Conservation (phyloP, 192 early-diverging fungal genomes). For the Coemansia sp. region DNA sequence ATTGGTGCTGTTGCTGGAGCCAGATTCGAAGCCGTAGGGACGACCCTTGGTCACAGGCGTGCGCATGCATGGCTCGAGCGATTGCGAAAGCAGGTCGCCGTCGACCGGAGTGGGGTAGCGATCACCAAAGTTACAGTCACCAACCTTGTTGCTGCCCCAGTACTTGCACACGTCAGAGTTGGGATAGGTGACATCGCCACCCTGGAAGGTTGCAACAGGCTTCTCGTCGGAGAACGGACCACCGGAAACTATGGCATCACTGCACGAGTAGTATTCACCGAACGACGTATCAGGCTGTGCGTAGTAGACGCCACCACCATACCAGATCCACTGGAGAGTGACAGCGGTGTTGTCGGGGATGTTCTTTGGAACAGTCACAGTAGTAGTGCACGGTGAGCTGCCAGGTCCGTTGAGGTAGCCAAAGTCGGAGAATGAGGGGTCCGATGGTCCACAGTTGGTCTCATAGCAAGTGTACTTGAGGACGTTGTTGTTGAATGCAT, state of each 20-base stretch:
- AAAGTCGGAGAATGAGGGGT: conserved; percentile 34
- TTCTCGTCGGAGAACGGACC: conserved; percentile 32
- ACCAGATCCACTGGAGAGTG: conserved; percentile 66
- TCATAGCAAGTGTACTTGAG: conserved; percentile 61
- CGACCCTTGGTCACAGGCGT: conserved; percentile 38
- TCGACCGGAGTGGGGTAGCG: conserved; percentile 44
- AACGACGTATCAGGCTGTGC: conserved; percentile 56
- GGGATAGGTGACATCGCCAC: conserved; percentile 56
- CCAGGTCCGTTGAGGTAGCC: conserved; percentile 58
- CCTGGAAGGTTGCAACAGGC: conserved; percentile 44
- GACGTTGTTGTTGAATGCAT: conserved; percentile 54
- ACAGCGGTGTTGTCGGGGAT: conserved; percentile 53
- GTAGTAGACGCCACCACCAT: conserved; percentile 61
- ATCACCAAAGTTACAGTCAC: conserved; percentile 58
- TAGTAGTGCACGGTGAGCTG: conserved; percentile 52
- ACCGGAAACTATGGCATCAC: conserved; percentile 55
- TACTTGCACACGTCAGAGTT: conserved; percentile 60
- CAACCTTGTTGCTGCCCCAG: conserved; percentile 61
- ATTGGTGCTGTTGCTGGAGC: background rate
- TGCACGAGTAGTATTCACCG: conserved; percentile 60
- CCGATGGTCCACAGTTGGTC: conserved; percentile 55
- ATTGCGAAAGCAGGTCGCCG: conserved; percentile 57
- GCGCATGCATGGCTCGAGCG: conserved; percentile 58
- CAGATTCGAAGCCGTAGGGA: conserved; percentile 50
- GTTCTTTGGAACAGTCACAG: conserved; percentile 52